Evolutionary conservation across 371 early-diverging fungal species (phyloP).

Genomic region (Mortierella sp.): DNA sequence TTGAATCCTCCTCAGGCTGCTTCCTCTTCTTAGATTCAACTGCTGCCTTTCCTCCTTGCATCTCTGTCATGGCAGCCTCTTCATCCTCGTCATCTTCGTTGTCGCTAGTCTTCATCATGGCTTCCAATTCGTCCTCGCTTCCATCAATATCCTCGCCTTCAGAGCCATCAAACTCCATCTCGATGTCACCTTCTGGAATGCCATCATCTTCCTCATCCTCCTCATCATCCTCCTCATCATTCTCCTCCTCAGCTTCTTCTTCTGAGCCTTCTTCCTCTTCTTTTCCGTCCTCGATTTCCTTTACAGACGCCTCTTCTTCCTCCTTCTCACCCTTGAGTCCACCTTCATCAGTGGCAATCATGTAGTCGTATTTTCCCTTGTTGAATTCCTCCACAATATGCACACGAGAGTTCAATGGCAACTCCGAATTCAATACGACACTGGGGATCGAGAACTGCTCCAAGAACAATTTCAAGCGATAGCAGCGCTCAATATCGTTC

Average conservation of each 20-base stretch:
- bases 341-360: conserved; percentile 96
- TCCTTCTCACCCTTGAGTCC: conserved; percentile 80
- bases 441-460: conserved; percentile 95
- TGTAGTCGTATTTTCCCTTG: conserved; percentile 94
- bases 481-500: conserved; percentile 93
- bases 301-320: conserved; percentile 61
- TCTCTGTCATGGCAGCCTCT: conserved; percentile 39
- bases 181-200: conserved; percentile 54
- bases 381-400: conserved; percentile 98
- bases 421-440: conserved; percentile 93
- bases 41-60: conserved; percentile 25
- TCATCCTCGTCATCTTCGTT: conserved; percentile 50
- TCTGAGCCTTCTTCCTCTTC: conserved; percentile 44
- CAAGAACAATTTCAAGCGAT: conserved; percentile 92
- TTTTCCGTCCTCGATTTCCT: conserved; percentile 54
- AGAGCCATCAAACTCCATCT: conserved; percentile 57
- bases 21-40: conserved; percentile 49
- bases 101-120: conserved; percentile 53
- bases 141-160: conserved; percentile 44
- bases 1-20: conserved; percentile 27
- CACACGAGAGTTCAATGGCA: conserved; percentile 88
- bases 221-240: conserved; percentile 34
- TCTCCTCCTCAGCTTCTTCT: conserved; percentile 38
- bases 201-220: conserved; percentile 30
- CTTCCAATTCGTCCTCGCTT: conserved; percentile 50